Percentiles rank a stretch among this genome's conserved stretches.
These are phyloP conservation scores for Septoria linicola DNA, from an alignment of 2,329 filamentous ascomycete genomes.

Conservation along the genomic window DNA sequence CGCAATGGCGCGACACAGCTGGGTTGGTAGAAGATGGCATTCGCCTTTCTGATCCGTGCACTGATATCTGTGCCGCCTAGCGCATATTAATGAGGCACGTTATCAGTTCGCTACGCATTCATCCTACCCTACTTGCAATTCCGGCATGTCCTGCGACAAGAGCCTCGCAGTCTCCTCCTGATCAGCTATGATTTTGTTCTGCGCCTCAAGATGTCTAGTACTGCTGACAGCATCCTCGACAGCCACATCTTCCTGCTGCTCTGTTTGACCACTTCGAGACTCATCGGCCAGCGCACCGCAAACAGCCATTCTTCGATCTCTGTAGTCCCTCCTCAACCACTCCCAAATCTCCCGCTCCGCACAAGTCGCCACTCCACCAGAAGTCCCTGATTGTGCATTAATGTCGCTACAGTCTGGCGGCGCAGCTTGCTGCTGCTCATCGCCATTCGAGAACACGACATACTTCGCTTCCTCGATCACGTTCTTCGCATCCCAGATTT, in stretches of 20 bases:
- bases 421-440: not conserved
- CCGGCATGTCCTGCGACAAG: not conserved
- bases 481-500: constrained; percentile 2
- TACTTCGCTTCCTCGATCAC: constrained; percentile 11
- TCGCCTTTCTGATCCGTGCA: constrained; percentile 1
- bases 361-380: constrained; percentile 2
- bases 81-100: no score
- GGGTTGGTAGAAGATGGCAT: constrained; percentile 2
- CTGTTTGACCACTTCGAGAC: not conserved
- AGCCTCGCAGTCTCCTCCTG: not conserved
- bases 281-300: constrained; percentile 3
- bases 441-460: constrained; percentile 6
- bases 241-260: not conserved
- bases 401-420: not conserved
- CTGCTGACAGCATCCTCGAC: not conserved
- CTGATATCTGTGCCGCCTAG: not conserved
- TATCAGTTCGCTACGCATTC: no score
- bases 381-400: not conserved
- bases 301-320: constrained; percentile 3
- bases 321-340: constrained; percentile 3
- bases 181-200: not conserved
- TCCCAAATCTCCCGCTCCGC: constrained; percentile 12
- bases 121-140: not conserved
- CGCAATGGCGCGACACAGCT: not conserved
- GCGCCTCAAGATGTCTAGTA: not conserved